Evolutionary conservation across 768 basidiomycete genomes (phyloP), one percentile per base, ranked within the genome.

Genomic region (Gautieria morchelliformis): DNA sequence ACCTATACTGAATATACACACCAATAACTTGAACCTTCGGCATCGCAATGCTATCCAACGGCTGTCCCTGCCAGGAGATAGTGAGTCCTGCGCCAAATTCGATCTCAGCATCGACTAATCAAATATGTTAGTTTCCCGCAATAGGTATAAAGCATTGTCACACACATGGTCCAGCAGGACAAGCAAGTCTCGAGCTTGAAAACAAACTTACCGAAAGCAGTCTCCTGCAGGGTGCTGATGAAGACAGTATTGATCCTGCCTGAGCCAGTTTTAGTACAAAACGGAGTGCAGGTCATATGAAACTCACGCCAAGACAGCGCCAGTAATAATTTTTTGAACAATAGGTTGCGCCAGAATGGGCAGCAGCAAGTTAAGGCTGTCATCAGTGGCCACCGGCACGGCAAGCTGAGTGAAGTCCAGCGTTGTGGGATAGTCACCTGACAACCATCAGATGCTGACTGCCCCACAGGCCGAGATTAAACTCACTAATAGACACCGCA

Each of bases 311-410:
- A 88, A 67, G 8, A 72, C 66, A 17, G 83, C 78, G 17, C 73
- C 79, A 6, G 76, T 72, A 42, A 89, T 83, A 56, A 89, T 76
- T 60, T 78, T 80, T 66, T 88, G 84, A 5, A 89, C 86, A 56
- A 89, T 87, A 4, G 87, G 87, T 53, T 79, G 74, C 0, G 87
- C 87, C 58, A 89, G 76, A 42, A 85, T 64, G 6, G 85, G 87
- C 6, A 89, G 72, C 53, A 89, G 79, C 37, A 84, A 67, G 60
- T 84, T 72, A 56, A 89, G 71, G 45, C 74, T 81, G 17, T 75
- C 65, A 64, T 87, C 87, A 0, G 87, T 88, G 24, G 69, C 64
- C 17, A 80, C 83, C 1, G 80, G 75, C 17, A 89, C 75, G 44
- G 66, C 67, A 27, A 63, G 62, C 63, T 89, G 87, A 6, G 74